phyloP scores from a whole-genome alignment of 768 basidiomycete species.

The Russula dissimulans region DNA sequence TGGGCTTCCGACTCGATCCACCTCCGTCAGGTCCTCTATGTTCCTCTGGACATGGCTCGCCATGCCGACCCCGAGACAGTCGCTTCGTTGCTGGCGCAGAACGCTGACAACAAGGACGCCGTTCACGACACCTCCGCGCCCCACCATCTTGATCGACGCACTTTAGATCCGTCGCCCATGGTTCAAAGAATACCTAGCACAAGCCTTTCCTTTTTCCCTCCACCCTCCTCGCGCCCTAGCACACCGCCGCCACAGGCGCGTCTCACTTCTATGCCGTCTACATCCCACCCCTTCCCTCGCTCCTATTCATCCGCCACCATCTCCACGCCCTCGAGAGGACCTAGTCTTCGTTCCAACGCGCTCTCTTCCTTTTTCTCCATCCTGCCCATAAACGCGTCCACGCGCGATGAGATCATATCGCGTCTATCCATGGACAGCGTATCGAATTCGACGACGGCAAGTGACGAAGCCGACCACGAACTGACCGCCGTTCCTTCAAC shows the following conservation, averaged over 20 bases:
- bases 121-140: neutral
- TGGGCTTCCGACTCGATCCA: slow-evolving; percentile 93
- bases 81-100: slow-evolving; percentile 17
- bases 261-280: neutral
- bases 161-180: slow-evolving; percentile 11
- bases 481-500: slow-evolving; percentile 11
- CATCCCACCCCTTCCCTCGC: neutral
- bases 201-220: slow-evolving; percentile 29
- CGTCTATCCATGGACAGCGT: slow-evolving; percentile 18
- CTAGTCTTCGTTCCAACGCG: slow-evolving; percentile 7
- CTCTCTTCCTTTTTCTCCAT: slow-evolving; percentile 18
- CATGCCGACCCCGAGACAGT: slow-evolving; percentile 32
- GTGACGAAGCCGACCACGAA: slow-evolving; percentile 18
- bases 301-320: neutral
- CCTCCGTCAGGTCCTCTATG: slow-evolving; percentile 70
- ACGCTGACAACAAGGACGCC: neutral
- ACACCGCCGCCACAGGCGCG: neutral
- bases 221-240: slow-evolving; percentile 7
- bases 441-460: slow-evolving; percentile 15
- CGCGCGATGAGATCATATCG: slow-evolving; percentile 19
- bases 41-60: slow-evolving; percentile 58
- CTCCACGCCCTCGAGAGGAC: neutral
- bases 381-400: slow-evolving; percentile 16
- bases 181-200: slow-evolving; percentile 27
- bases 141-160: neutral